Evolutionary conservation across 2,329 filamentous ascomycete genomes (phyloP).

Genomic region (Fusarium concolor): DNA sequence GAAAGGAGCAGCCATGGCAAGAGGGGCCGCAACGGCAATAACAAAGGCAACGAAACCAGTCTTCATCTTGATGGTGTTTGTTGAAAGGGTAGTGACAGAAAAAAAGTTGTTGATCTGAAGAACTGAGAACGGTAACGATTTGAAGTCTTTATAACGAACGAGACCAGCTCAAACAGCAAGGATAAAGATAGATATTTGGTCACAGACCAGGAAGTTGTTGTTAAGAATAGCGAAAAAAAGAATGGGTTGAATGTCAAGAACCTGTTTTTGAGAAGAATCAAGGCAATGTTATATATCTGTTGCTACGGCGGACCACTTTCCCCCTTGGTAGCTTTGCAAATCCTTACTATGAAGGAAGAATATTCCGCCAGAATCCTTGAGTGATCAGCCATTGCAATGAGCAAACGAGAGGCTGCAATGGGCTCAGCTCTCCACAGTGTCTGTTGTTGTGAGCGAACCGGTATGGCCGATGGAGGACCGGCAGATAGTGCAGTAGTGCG

Average conservation of each 20-base stretch:
- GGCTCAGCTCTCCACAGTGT: background rate
- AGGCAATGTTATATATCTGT: slow-evolving; percentile 26
- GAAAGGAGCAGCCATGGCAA: slow-evolving; percentile 33
- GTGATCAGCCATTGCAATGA: background rate
- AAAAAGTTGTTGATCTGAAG: slow-evolving; percentile 6
- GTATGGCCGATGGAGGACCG: background rate
- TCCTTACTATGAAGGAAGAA: slow-evolving; percentile 18
- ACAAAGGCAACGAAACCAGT: slow-evolving; percentile 33
- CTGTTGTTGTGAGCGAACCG: slow-evolving; percentile 6
- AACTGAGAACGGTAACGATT: slow-evolving; percentile 1
- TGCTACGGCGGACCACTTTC: background rate
- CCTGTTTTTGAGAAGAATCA: slow-evolving; percentile 13
- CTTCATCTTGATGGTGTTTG: slow-evolving; percentile 41
- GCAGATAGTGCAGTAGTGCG: slow-evolving; percentile 6
- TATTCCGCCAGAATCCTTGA: slow-evolving; percentile 16
- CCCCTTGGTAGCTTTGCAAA: slow-evolving; percentile 25
- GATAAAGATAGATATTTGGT: slow-evolving; percentile 23
- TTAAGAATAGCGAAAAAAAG: slow-evolving; percentile 21
- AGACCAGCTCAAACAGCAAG: slow-evolving; percentile 31
- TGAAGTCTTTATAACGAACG: slow-evolving; percentile 24
- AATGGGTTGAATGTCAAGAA: slow-evolving; percentile 13
- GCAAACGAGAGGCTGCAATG: slow-evolving; percentile 2
- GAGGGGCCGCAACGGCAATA: slow-evolving; percentile 34
- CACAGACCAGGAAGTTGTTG: slow-evolving; percentile 32
- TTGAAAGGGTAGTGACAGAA: slow-evolving; percentile 6